phyloP scores from a whole-genome alignment of 495 filamentous ascomycete species.

The Penicillium verhagenii region DNA sequence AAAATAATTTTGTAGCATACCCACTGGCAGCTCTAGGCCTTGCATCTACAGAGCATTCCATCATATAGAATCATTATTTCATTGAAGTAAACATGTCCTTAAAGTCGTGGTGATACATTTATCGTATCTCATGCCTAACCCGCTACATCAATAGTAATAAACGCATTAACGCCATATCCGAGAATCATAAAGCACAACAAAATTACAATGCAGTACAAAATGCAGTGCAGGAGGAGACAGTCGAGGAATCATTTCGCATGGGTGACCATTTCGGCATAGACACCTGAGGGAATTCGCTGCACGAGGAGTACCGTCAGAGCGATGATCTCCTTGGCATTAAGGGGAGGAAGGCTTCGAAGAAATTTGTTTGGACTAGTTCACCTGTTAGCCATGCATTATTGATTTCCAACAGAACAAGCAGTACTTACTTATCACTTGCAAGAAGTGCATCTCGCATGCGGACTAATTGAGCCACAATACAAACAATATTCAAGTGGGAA shows the following conservation, averaged over 20 bases:
- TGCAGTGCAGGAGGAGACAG: not conserved
- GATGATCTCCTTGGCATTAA: constrained; percentile 80
- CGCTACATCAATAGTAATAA: constrained; percentile 1
- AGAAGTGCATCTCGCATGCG: constrained; percentile 83
- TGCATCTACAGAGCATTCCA: too few species aligned
- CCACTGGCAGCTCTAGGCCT: too few species aligned
- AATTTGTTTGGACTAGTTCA: constrained; percentile 79
- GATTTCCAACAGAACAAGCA: not conserved
- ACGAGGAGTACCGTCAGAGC: constrained; percentile 74
- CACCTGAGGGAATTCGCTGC: constrained; percentile 78
- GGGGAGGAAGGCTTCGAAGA: constrained; percentile 80
- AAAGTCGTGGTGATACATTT: constrained; percentile 14
- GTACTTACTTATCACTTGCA: constrained; percentile 71
- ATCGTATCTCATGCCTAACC: constrained; percentile 12
- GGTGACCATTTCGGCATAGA: constrained; percentile 83
- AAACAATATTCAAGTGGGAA: constrained; percentile 89
- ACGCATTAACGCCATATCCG: constrained; percentile 19
- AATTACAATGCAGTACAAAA: not conserved
- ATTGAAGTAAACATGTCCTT: constrained; percentile 20
- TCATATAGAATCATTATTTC: constrained; percentile 22
- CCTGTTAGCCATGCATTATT: constrained; percentile 20
- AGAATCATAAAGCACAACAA: constrained; percentile 8
- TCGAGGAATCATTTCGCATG: constrained; percentile 67
- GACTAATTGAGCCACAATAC: constrained; percentile 94
- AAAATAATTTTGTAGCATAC: too few species aligned